phyloP scores from a whole-genome alignment of 441 rosid genomes.

The Adansonia grandidieri region DNA sequence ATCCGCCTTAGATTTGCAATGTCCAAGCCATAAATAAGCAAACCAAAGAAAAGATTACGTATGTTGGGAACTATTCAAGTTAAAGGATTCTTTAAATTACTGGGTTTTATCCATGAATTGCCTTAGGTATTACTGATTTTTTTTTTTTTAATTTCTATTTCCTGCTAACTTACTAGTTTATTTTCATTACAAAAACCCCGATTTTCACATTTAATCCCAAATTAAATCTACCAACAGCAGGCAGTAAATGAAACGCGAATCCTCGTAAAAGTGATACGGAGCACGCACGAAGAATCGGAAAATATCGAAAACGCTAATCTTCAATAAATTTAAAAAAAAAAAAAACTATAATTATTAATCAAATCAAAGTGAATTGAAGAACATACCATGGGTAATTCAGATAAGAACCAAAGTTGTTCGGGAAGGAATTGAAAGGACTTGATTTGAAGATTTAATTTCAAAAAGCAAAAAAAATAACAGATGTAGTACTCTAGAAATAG shows the following conservation, averaged over 20 bases:
- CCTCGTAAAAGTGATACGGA: neutral
- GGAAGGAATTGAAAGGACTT: neutral
- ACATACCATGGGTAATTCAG: slow-evolving; percentile 30
- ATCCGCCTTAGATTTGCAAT: neutral
- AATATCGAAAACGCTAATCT: neutral
- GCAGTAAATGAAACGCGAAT: neutral
- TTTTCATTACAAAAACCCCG: neutral
- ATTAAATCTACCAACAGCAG: neutral
- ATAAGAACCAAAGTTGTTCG: slow-evolving; percentile 24
- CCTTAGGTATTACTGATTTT: neutral
- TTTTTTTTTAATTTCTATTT: no score
- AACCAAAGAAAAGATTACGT: neutral
- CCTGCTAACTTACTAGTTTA: neutral
- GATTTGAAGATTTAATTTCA: neutral
- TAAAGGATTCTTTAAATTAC: neutral
- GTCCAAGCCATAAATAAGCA: neutral
- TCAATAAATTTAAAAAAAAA: neutral
- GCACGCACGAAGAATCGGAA: neutral
- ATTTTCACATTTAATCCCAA: slow-evolving; percentile 1
- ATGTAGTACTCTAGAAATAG: neutral
- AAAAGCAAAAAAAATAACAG: neutral
- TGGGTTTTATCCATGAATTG: neutral
- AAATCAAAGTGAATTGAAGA: neutral
- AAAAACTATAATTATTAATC: neutral
- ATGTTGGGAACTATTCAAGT: neutral